Conservation (phyloP, 257 asterid species). For the Fraxinus pennsylvanica region DNA sequence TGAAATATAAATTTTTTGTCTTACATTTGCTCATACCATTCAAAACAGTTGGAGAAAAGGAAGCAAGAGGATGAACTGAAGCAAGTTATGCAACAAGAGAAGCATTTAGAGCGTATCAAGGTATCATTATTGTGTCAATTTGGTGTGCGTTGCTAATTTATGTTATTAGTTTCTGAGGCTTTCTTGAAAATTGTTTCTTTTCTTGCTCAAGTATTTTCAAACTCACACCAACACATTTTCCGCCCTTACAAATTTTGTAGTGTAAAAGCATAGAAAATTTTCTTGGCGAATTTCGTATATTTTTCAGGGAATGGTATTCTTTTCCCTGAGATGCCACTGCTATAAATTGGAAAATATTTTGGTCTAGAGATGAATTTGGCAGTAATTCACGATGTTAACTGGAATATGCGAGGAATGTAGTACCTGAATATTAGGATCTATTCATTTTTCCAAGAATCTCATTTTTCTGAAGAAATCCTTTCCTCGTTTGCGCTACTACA, state of each 20-base stretch:
- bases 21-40: conserved; percentile 29
- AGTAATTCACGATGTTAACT: background rate
- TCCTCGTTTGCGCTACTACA: background rate
- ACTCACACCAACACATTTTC: background rate
- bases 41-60: conserved; percentile 78
- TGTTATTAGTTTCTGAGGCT: background rate
- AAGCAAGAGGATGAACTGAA: conserved; percentile 94
- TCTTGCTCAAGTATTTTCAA: background rate
- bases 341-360: background rate
- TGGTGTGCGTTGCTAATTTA: background rate
- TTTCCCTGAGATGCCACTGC: conserved; percentile 3
- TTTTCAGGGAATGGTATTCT: background rate
- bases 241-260: background rate
- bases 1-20: conserved; percentile 4
- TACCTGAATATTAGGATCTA: background rate
- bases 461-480: background rate
- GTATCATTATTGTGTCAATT: conserved; percentile 39
- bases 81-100: conserved; percentile 92
- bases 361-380: background rate
- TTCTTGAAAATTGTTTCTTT: background rate
- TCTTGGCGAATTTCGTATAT: background rate
- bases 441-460: background rate
- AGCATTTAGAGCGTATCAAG: conserved; percentile 81
- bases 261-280: background rate
- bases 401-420: background rate